Evolutionary conservation across 2,329 filamentous ascomycete genomes (phyloP), one percentile per base, ranked within the genome.

Genomic region (Diaporthe citrichinensis): DNA sequence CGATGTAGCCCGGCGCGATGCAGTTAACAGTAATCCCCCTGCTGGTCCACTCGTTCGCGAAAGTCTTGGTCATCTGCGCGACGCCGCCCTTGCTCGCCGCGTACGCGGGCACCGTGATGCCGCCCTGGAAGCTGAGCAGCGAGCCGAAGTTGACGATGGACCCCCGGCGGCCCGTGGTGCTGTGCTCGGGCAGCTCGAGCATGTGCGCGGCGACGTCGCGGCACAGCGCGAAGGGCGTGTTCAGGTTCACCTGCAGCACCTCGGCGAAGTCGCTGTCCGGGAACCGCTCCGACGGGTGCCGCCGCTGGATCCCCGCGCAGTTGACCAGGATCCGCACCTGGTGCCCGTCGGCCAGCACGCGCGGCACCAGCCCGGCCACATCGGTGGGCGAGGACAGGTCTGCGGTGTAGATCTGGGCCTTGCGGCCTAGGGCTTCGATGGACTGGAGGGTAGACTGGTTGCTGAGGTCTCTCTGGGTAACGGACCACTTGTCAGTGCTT

Each of bases 1-100:
- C 94, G 79, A 98, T 94, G 84, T 98, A 98, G 0, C 95, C 95
- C 0, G 95, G 95, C 2, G 95, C 95, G 81, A 98, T 94, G 10
- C 94, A 94, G 83, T 98, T 98, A 55, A 98, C 95, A 1, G 90
- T 94, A 77, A 98, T 89, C 2, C 95, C 95, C 80, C 92, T 90
- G n/a, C 87, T 84, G 0, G 92, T 91, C 95, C 95, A 98, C 85
- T 97, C 94, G 82, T 98, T 98, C 62, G 92, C 92, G 75, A 98
- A 88, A 36, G 93, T 93, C 86, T 97, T 97, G 71, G 95, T 97
- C 76, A 97, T 84, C 85, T 98, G 95, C 8, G 91, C 93, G 0
- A 98, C 92, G 12, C 94, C 95, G 59, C 95, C 95, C 85, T 98
- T 98, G 77, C 91, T 92, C 0, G 95, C 94, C 0, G 95, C 93